Base-by-base conservation (phyloP, 495 filamentous ascomycete species). In the Penicillium cataractarum region DNA sequence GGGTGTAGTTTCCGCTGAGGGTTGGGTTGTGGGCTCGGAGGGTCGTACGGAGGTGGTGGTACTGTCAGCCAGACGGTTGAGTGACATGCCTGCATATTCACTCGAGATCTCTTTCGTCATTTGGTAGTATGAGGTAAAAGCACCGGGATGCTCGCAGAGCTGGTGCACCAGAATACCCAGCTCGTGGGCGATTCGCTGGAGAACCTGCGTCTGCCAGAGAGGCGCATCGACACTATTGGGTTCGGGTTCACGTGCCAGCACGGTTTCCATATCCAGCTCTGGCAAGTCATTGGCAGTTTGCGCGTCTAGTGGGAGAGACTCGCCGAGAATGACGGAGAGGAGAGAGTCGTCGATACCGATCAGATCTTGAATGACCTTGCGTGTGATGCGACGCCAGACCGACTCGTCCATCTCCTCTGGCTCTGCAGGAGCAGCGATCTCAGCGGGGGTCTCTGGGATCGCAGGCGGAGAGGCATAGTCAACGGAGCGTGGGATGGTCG, bases 341-440 rank as follows among this genome's bases (percentile, higher is more conserved):
- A 94, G 76, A 37, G 84, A 82, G 61, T 97, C 92, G 63, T 98
- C 93, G 55, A 98, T 92, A 3, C 96, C 93, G 71, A 99, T 89
- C 44, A 99, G 75, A 72, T 97, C 93, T 24, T 86, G 84, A 50
- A 99, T 93, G 19, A 97, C 89, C 67, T 89, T 89, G 54, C 91
- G 86, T 4, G 94, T 96, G 48, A 97, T 86, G 4, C 88, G 84
- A 56, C 86, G 86, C 92, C 90, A 93, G 60, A 96, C 83, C 0
- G 89, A 87, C 64, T 92, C 89, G 29, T 82, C 78, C 22, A 64
- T 62, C 59, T 73, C 70, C 4, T 66, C 63, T 3, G 44, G 68
- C 12, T 67, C 62, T 22, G 62, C 39, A n/a, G 67, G 42, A 51
- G 78, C 19, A 58, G 58, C 51, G 6, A 50, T 26, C 15, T 66